Evolutionary conservation across 176 grass and related monocot genomes (phyloP).

Genomic region (Eremochloa ophiuroides): DNA sequence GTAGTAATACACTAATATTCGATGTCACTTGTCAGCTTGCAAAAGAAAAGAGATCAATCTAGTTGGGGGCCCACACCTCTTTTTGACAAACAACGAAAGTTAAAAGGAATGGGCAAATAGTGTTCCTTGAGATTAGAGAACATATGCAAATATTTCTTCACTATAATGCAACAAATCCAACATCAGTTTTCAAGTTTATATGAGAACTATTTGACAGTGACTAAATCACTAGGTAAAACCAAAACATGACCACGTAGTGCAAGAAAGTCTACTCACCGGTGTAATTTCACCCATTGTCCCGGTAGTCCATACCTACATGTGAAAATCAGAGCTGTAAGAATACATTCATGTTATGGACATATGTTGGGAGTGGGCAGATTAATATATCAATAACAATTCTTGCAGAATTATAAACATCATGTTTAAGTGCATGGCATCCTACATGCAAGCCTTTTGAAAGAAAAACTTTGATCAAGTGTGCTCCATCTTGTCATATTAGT

Average conservation of each 20-base stretch:
- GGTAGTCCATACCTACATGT: constrained; percentile 91
- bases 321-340: constrained; percentile 14
- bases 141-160: background rate
- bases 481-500: background rate
- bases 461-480: background rate
- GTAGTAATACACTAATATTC: background rate
- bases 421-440: background rate
- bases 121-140: background rate
- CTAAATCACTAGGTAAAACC: background rate
- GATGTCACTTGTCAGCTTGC: background rate
- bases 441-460: background rate
- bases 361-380: background rate
- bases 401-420: constrained; percentile 14
- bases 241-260: background rate
- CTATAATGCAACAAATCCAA: constrained; percentile 1
- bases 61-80: background rate
- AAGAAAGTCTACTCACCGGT: constrained; percentile 56
- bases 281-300: constrained; percentile 99
- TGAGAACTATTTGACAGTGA: background rate
- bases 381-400: background rate
- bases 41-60: background rate
- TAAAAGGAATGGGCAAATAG: constrained; percentile 8
- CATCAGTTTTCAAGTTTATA: background rate
- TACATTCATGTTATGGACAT: background rate
- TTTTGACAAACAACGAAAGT: background rate